phyloP scores from a whole-genome alignment of 495 filamentous ascomycete genomes.

The Penicillium egyptiacum region DNA sequence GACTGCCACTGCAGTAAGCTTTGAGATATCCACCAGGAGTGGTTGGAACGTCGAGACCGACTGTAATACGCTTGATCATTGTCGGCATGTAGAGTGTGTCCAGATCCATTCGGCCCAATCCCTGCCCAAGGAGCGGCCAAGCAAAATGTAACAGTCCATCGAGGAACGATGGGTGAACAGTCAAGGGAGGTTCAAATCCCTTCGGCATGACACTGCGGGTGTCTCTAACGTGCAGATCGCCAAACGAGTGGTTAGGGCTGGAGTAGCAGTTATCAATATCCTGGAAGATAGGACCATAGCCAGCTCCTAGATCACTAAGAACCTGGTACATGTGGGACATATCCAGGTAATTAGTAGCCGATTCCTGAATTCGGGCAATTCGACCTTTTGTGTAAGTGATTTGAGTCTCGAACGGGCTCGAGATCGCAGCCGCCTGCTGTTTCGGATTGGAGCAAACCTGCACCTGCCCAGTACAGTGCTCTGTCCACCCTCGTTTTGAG shows the following conservation, averaged over 20 bases:
- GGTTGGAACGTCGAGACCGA: constrained; percentile 26
- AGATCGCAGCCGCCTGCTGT: constrained; percentile 17
- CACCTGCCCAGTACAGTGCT: constrained; percentile 38
- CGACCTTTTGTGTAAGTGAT: constrained; percentile 14
- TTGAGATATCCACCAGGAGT: constrained; percentile 29
- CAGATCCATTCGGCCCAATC: constrained; percentile 39
- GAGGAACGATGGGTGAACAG: constrained; percentile 31
- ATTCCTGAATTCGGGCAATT: constrained; percentile 13
- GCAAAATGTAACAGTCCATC: constrained; percentile 30
- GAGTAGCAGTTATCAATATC: constrained; percentile 28
- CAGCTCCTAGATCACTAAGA: constrained; percentile 26
- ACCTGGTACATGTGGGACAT: constrained; percentile 27
- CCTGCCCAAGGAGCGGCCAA: constrained; percentile 46
- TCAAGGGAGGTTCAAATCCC: constrained; percentile 26
- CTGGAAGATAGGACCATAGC: constrained; percentile 26
- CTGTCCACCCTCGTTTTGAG: constrained; percentile 32
- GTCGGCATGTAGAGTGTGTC: constrained; percentile 46
- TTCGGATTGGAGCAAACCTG: constrained; percentile 18
- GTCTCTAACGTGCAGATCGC: constrained; percentile 28
- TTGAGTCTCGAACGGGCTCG: constrained; percentile 17
- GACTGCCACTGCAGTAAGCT: constrained; percentile 34
- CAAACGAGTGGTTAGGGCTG: constrained; percentile 17
- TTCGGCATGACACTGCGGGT: constrained; percentile 31
- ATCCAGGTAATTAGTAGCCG: constrained; percentile 22
- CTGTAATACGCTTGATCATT: constrained; percentile 33